These are phyloP conservation scores for Mrakia gelida DNA, from an alignment of 768 basidiomycete species.

Conservation along the genomic window DNA sequence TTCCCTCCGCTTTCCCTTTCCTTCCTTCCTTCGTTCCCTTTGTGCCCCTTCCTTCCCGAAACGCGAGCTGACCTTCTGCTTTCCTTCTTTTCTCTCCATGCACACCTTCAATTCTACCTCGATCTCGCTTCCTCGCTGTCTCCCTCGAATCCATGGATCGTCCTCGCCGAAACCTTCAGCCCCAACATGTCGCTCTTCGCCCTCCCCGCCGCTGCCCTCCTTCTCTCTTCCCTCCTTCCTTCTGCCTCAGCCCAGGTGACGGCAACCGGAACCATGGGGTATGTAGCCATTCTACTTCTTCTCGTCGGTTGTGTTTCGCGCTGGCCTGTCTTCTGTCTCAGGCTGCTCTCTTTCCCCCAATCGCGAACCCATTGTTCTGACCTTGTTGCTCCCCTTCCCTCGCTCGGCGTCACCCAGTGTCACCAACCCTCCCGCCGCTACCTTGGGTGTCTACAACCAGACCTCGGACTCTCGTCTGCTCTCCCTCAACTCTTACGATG, in stretches of 20 bases:
- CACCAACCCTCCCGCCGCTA: slow-evolving; percentile 21
- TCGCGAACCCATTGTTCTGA: background rate
- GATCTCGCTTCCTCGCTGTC: no score
- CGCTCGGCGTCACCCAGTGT: background rate
- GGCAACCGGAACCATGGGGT: background rate
- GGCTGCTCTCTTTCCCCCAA: background rate
- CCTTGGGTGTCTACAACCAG: slow-evolving; percentile 30
- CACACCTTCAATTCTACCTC: background rate
- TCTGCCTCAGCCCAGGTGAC: slow-evolving; percentile 13
- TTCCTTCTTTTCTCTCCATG: background rate
- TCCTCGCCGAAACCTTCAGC: background rate
- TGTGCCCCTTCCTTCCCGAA: background rate
- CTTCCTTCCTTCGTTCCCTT: background rate
- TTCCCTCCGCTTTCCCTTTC: background rate
- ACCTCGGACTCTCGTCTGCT: slow-evolving; percentile 24
- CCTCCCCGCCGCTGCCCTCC: slow-evolving; percentile 10
- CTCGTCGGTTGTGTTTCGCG: no score
- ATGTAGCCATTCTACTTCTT: no score
- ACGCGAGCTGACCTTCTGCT: background rate
- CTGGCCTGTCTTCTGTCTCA: no score
- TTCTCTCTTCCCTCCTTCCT: slow-evolving; percentile 12
- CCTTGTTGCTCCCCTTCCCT: background rate
- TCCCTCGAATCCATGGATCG: no score
- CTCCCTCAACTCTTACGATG: slow-evolving; percentile 32
- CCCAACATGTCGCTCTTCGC: background rate